Evolutionary conservation across 2,329 filamentous ascomycete species (phyloP).

Genomic region (Cladosporium cucumerinum): DNA sequence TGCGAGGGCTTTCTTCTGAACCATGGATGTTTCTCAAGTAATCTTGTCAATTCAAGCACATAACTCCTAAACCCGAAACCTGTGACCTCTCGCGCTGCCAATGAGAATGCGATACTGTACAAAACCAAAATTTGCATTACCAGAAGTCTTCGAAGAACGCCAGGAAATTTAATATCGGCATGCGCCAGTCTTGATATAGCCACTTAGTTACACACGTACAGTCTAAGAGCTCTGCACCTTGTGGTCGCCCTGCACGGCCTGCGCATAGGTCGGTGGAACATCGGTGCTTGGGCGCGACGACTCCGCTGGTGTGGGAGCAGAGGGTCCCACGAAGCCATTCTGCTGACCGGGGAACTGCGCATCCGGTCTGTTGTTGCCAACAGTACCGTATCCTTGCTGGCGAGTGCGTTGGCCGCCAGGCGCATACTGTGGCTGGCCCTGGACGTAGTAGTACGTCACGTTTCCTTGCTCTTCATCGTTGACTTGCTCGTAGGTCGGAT

Average conservation of each 20-base stretch:
- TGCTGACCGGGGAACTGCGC: constrained; percentile 43
- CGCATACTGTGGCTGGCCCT: constrained; percentile 30
- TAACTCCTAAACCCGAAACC: background rate
- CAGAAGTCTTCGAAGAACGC: background rate
- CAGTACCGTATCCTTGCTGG: constrained; percentile 40
- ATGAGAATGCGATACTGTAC: background rate
- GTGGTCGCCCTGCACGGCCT: constrained; percentile 77
- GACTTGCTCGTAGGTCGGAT: constrained; percentile 59
- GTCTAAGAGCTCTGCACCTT: constrained; percentile 68
- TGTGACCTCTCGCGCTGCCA: background rate
- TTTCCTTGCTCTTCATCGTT: constrained; percentile 60
- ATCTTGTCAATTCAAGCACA: background rate
- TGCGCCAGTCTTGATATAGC: background rate
- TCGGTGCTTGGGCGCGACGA: constrained; percentile 39
- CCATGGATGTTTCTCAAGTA: background rate
- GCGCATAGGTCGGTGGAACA: constrained; percentile 80
- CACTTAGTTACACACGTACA: background rate
- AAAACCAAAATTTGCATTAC: background rate
- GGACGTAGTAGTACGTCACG: constrained; percentile 73
- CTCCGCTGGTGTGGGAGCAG: constrained; percentile 39
- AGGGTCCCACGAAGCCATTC: constrained; percentile 36
- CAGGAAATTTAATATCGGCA: background rate
- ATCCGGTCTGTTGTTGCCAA: constrained; percentile 34
- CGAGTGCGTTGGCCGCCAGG: constrained; percentile 21
- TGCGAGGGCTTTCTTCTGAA: background rate